Base-by-base conservation (phyloP, 257 asterid genomes). In the Solanum dulcamara region DNA sequence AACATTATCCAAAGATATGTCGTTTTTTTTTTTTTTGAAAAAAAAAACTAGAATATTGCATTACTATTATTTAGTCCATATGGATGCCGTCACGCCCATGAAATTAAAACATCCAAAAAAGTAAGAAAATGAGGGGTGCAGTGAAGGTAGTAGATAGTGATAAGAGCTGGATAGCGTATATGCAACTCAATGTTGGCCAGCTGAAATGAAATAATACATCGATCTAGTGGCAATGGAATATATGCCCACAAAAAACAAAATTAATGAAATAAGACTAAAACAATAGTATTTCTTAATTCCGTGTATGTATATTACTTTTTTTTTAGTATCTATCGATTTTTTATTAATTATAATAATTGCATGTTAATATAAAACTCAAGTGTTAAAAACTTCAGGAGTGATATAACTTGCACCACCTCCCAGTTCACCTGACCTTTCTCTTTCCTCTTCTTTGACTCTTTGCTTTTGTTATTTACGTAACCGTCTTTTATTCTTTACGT, bases 321-420 rank as follows among this genome's bases (percentile, higher is more conserved):
- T 59, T 59, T 10, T 1, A 7, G 1, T 1, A 5, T 22, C 13
- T 3, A 3, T 8, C 64, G 0, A 57, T 22, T 0, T 20, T 57
- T 57, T 57, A 57, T 57, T 57, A 57, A 9, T 37, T 5, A 6
- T 53, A 57, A 11, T 60, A 12, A 12, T 60, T 28, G 3, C 2
- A 26, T 60, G 15, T 12, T 60, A 60, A 57, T 3, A 57, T 22
- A 1, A 57, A 26, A 60, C 35, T 60, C 26, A 12, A 24, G 20
- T 26, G 68, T 20, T 20, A 0, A 57, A 10, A 57, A 9, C 7
- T 40, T 40, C 10, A 7, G 44, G 44, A 40, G 20, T 48, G 53
- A 48, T 12, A n/a, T n/a, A n/a, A 24, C 14, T 59, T 59, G n/a
- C 15, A 59, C 6, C 32, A 55, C 26, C 64, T 26, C 26, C 64